Evolutionary conservation across 75 land plant species (phyloP).

Genomic region (Pseudotsuga menziesii): DNA sequence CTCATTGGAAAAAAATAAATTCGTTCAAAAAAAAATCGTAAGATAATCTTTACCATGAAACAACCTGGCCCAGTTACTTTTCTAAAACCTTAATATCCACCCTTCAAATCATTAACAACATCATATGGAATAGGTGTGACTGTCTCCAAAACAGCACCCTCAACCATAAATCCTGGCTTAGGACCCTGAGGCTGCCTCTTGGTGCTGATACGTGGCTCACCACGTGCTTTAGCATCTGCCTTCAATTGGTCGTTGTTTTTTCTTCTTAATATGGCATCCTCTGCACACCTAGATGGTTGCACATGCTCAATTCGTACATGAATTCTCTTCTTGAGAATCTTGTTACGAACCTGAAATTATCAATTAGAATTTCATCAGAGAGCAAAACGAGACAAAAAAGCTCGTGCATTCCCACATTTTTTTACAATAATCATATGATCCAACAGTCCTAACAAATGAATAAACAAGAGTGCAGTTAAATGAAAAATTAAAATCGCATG

Average conservation of each 20-base stretch:
- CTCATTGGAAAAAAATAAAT: too few species aligned
- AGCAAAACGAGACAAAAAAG: background rate
- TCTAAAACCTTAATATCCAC: slow-evolving; percentile 25
- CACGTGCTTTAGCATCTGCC: slow-evolving; percentile 53
- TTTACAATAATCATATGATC: too few species aligned
- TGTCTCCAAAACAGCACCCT: slow-evolving; percentile 49
- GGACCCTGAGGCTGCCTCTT: slow-evolving; percentile 60
- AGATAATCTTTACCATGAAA: too few species aligned
- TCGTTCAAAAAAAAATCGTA: too few species aligned
- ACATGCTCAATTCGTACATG: slow-evolving; percentile 82
- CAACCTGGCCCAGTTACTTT: too few species aligned
- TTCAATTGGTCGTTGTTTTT: slow-evolving; percentile 30
- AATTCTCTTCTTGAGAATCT: slow-evolving; percentile 64
- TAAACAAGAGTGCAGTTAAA: too few species aligned
- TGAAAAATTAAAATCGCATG: too few species aligned
- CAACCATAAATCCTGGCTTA: slow-evolving; percentile 61
- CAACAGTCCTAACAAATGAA: too few species aligned
- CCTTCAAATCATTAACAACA: slow-evolving; percentile 66
- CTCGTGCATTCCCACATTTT: too few species aligned
- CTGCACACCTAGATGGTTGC: slow-evolving; percentile 58
- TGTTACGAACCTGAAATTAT: slow-evolving; percentile 50
- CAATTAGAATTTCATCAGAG: background rate
- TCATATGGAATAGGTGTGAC: slow-evolving; percentile 62
- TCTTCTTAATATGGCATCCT: slow-evolving; percentile 28
- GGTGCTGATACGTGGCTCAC: slow-evolving; percentile 34